A percentile compares a stretch with the other conserved stretches of the same genome.
phyloP scores from a whole-genome alignment of 192 early-diverging fungal genomes.

The Dissophora globulifera region DNA sequence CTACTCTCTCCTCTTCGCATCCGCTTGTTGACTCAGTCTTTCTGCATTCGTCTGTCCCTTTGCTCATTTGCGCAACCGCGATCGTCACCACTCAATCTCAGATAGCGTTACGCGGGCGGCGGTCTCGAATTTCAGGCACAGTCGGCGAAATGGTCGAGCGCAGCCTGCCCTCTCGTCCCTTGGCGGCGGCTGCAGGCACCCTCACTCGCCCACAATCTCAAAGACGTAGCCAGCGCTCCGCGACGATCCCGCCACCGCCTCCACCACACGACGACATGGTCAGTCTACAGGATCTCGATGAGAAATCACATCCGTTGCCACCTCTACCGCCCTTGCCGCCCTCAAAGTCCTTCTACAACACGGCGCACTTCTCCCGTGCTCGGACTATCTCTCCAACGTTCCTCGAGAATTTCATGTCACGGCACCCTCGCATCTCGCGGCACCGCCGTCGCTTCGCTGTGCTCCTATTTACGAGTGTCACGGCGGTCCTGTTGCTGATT shows the following conservation, averaged over 20 bases:
- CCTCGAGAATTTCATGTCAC: conserved; percentile 25
- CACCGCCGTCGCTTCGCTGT: conserved; percentile 42
- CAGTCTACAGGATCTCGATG: neutral
- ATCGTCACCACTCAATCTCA: no score
- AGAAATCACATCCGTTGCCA: conserved; percentile 11
- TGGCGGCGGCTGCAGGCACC: neutral
- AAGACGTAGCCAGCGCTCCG: neutral
- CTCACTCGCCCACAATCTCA: conserved; percentile 1
- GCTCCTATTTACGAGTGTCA: conserved; percentile 1
- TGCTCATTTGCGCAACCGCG: no score
- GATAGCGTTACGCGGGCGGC: no score
- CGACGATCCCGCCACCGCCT: neutral
- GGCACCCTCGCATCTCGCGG: conserved; percentile 22
- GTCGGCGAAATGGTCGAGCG: no score
- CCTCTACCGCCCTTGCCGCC: conserved; percentile 16
- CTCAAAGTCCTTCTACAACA: conserved; percentile 34
- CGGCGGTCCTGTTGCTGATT: conserved; percentile 9
- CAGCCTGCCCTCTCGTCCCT: neutral
- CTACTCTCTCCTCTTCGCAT: no score
- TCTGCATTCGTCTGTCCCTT: no score
- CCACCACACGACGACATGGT: neutral
- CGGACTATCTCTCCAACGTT: conserved; percentile 10
- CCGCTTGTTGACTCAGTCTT: no score
- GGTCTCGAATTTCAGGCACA: no score
- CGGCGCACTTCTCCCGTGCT: neutral